Conservation (phyloP, 2,329 filamentous ascomycete species). For the Pyrenophora seminiperda region DNA sequence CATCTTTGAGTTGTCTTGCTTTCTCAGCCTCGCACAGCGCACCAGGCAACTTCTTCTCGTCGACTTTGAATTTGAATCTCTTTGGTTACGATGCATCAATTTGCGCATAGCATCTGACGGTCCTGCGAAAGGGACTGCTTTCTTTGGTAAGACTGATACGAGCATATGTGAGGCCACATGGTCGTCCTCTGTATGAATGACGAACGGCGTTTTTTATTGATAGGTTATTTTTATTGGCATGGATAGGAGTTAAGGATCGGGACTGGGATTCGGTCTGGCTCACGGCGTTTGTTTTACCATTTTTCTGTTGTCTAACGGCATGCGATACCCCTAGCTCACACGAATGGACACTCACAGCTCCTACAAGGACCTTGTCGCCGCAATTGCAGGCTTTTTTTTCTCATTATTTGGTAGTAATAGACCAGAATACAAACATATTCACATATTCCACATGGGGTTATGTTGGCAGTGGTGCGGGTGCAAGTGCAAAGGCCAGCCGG, state of each 20-base stretch:
- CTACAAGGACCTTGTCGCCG: constrained; percentile 16
- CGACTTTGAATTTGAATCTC: neutral
- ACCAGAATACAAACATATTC: constrained; percentile 15
- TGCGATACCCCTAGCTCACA: constrained; percentile 22
- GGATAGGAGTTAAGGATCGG: constrained; percentile 23
- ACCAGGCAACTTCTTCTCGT: neutral
- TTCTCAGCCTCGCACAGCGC: neutral
- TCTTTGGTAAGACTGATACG: constrained; percentile 30
- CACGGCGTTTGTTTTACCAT: constrained; percentile 21
- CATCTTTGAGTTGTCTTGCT: constrained; percentile 43
- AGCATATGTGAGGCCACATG: constrained; percentile 19
- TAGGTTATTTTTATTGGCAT: constrained; percentile 26
- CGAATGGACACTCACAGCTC: constrained; percentile 13
- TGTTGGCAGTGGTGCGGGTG: too few relatives aligned
- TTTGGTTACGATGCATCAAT: constrained; percentile 20
- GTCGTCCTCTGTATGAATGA: constrained; percentile 31
- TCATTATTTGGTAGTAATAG: constrained; percentile 14
- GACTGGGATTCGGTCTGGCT: constrained; percentile 14
- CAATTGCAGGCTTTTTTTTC: constrained; percentile 9
- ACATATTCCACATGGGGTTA: neutral
- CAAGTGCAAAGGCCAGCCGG: too few relatives aligned
- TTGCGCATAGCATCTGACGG: constrained; percentile 34
- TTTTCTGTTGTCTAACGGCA: constrained; percentile 9
- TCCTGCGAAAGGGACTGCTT: constrained; percentile 22
- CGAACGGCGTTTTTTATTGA: constrained; percentile 34